Evolutionary conservation across 495 filamentous ascomycete species (phyloP).

Genomic region (Hamigera avellanea): DNA sequence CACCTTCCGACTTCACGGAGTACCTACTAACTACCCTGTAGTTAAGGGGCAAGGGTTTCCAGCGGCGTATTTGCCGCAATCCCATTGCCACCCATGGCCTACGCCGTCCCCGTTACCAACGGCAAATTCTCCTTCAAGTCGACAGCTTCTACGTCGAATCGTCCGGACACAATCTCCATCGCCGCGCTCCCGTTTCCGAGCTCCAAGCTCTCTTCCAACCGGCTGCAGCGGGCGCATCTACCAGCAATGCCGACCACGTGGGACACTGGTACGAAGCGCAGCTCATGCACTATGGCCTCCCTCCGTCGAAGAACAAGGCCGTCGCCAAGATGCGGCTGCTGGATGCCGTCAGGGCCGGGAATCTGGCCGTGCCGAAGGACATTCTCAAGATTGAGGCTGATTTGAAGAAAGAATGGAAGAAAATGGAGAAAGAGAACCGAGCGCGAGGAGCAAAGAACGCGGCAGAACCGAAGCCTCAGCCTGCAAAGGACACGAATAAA

Average conservation of each 20-base stretch:
- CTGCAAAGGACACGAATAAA: no score
- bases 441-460: no score
- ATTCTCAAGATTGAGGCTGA: slow-evolving; percentile 35
- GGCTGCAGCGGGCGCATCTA: slow-evolving; percentile 5
- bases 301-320: slow-evolving; percentile 39
- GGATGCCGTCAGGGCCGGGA: slow-evolving; percentile 34
- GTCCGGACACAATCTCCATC: slow-evolving; percentile 29
- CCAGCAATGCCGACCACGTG: slow-evolving; percentile 23
- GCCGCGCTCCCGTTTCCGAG: slow-evolving; percentile 35
- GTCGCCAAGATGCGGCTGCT: slow-evolving; percentile 44
- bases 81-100: no score
- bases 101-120: not conserved
- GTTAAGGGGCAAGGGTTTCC: no score
- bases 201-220: slow-evolving; percentile 33
- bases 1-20: no score
- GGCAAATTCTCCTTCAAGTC: slow-evolving; percentile 7
- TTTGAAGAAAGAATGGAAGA: slow-evolving; percentile 37
- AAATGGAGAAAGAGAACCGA: not conserved
- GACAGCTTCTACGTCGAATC: slow-evolving; percentile 36
- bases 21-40: no score
- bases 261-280: slow-evolving; percentile 49
- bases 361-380: slow-evolving; percentile 29
- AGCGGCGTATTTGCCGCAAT: no score
- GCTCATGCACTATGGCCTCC: slow-evolving; percentile 45
- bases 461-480: no score